phyloP scores from a whole-genome alignment of 495 filamentous ascomycete species.

The Clohesyomyces aquaticus region DNA sequence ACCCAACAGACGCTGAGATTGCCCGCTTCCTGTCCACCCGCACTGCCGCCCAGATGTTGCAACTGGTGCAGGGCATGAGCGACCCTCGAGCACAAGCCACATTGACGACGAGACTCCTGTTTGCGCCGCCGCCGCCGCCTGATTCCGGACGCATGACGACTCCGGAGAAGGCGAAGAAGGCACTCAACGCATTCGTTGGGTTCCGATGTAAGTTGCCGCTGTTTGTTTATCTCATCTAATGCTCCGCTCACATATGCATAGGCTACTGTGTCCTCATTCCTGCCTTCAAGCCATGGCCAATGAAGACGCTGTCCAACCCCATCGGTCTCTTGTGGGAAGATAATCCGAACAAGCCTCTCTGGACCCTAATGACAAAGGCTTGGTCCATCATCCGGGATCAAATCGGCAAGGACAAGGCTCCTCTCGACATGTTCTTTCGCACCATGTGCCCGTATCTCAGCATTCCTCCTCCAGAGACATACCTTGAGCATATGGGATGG shows the following conservation, averaged over 20 bases:
- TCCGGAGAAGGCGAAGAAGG: conserved; percentile 22
- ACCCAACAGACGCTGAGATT: not conserved
- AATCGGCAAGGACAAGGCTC: conserved; percentile 46
- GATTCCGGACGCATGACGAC: not conserved
- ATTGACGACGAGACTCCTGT: conserved; percentile 2
- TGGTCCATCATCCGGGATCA: conserved; percentile 57
- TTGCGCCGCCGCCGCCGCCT: not conserved
- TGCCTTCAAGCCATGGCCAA: conserved; percentile 3
- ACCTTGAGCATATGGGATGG: conserved; percentile 53
- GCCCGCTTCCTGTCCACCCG: not conserved
- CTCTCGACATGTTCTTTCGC: conserved; percentile 49
- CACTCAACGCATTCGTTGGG: conserved; percentile 26
- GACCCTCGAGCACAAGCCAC: conserved; percentile 4
- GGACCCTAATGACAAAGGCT: conserved; percentile 54
- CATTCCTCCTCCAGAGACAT: conserved; percentile 47
- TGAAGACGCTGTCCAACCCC: conserved; percentile 44
- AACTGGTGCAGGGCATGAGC: not conserved
- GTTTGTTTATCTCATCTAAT: not conserved
- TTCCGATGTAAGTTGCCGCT: conserved; percentile 19
- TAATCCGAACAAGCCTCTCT: conserved; percentile 54
- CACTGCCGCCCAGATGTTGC: conserved; percentile 6
- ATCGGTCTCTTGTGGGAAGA: conserved; percentile 52
- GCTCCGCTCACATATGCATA: conserved; percentile 1
- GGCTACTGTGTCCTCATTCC: conserved; percentile 14
- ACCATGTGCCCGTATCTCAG: conserved; percentile 49